Evolutionary conservation across 2,329 filamentous ascomycete species (phyloP).

Genomic region (Calonectria ilicicola): DNA sequence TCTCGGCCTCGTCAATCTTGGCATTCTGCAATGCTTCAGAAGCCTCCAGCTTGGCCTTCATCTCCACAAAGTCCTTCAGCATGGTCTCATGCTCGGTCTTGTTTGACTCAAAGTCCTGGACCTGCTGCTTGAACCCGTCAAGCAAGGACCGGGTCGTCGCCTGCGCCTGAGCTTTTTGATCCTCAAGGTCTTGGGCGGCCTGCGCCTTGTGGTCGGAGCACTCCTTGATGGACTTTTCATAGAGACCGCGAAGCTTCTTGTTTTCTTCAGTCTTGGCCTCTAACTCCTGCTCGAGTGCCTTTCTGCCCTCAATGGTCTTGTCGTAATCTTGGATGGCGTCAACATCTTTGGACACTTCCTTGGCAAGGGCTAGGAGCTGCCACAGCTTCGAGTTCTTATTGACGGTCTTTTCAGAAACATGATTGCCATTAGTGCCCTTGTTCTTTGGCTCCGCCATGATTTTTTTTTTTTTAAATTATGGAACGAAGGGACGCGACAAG

Average conservation of each 20-base stretch:
- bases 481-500: constrained; percentile 2
- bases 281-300: constrained; percentile 39
- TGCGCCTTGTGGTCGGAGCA: constrained; percentile 41
- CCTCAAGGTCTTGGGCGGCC: constrained; percentile 37
- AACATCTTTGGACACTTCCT: constrained; percentile 42
- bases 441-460: constrained; percentile 45
- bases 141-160: constrained; percentile 37
- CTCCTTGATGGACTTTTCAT: constrained; percentile 39
- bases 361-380: constrained; percentile 42
- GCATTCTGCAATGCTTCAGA: constrained; percentile 58
- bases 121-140: constrained; percentile 40
- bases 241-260: constrained; percentile 41
- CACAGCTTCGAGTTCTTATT: constrained; percentile 40
- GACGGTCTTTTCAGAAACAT: constrained; percentile 26
- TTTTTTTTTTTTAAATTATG: constrained; percentile 18
- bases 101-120: constrained; percentile 42
- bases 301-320: constrained; percentile 34
- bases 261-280: constrained; percentile 37
- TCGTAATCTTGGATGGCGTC: constrained; percentile 44
- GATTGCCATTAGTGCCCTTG: constrained; percentile 40
- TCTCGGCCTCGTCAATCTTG: constrained; percentile 57
- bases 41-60: constrained; percentile 52
- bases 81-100: constrained; percentile 50
- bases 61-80: constrained; percentile 58
- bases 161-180: constrained; percentile 36